Percentiles rank a stretch among this genome's conserved stretches.
Evolutionary conservation across 2,329 filamentous ascomycete species (phyloP).

Genomic region (Diaporthe velutina): DNA sequence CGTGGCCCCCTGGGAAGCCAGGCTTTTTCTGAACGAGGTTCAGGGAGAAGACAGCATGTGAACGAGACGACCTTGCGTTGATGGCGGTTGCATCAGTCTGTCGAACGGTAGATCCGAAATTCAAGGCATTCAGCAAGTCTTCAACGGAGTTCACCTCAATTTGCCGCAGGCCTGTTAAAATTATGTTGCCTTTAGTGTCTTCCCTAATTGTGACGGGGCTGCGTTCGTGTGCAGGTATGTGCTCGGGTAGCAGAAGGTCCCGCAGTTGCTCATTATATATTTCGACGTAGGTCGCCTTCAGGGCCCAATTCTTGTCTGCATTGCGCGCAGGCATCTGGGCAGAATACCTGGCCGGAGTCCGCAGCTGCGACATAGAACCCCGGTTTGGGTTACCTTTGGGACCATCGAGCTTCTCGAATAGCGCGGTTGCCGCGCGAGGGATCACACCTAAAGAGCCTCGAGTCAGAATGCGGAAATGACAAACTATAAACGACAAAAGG

Average conservation of each 20-base stretch:
- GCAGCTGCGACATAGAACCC: slow-evolving; percentile 81
- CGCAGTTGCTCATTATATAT: slow-evolving; percentile 98
- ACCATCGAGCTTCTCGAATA: slow-evolving; percentile 89
- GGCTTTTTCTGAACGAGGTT: slow-evolving; percentile 90
- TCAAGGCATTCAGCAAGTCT: slow-evolving; percentile 88
- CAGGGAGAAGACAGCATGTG: slow-evolving; percentile 95
- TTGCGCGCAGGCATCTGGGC: slow-evolving; percentile 60
- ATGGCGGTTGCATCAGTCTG: slow-evolving; percentile 98
- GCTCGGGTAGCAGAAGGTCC: slow-evolving; percentile 87
- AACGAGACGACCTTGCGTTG: slow-evolving; percentile 97
- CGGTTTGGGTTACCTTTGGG: slow-evolving; percentile 62
- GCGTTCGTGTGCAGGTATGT: slow-evolving; percentile 77
- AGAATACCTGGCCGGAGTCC: slow-evolving; percentile 84
- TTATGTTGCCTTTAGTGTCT: slow-evolving; percentile 93
- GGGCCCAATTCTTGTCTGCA: slow-evolving; percentile 84
- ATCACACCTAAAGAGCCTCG: slow-evolving; percentile 79
- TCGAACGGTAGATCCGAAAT: slow-evolving; percentile 92
- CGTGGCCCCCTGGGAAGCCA: slow-evolving; percentile 66
- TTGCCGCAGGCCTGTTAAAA: slow-evolving; percentile 90
- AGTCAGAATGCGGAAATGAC: slow-evolving; percentile 38
- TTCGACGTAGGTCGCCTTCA: slow-evolving; percentile 95
- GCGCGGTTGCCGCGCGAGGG: slow-evolving; percentile 84
- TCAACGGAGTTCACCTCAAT: slow-evolving; percentile 92
- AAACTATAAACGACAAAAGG: not conserved
- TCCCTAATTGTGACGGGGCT: slow-evolving; percentile 90